These are phyloP conservation scores for Ceratocystis cubensis DNA, from an alignment of 2,329 filamentous ascomycete species.

Conservation along the genomic window DNA sequence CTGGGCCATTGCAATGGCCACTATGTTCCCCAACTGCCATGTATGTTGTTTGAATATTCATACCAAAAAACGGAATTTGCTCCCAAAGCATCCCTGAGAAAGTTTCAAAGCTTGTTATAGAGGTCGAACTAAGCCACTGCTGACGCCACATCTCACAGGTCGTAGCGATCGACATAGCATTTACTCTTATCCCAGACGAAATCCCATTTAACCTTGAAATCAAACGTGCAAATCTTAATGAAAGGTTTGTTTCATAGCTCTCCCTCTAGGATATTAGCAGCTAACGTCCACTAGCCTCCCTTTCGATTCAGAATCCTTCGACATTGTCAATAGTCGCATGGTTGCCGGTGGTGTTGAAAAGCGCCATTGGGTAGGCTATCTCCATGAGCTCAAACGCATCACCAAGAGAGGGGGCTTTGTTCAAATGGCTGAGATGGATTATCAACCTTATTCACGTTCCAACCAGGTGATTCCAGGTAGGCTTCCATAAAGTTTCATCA, in stretches of 20 bases:
- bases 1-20: constrained; percentile 9
- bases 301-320: constrained; percentile 59
- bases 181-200: constrained; percentile 41
- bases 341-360: constrained; percentile 59
- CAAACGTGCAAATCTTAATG: constrained; percentile 61
- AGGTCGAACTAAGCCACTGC: not conserved
- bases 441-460: constrained; percentile 74
- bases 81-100: too few species aligned
- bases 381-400: constrained; percentile 61
- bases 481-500: constrained; percentile 21
- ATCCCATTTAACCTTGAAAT: constrained; percentile 54
- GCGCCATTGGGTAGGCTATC: constrained; percentile 60
- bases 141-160: not conserved
- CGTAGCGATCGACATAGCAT: constrained; percentile 12
- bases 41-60: not conserved
- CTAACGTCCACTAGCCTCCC: constrained; percentile 41
- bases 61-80: too few species aligned
- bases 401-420: constrained; percentile 70
- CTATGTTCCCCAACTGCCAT: constrained; percentile 8
- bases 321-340: constrained; percentile 69
- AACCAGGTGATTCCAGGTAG: constrained; percentile 56
- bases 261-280: not conserved
- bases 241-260: constrained; percentile 34
- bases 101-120: too few species aligned
- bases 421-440: constrained; percentile 79